Evolutionary conservation across 2,329 filamentous ascomycete genomes (phyloP).

Genomic region (Pseudopithomyces chartarum): DNA sequence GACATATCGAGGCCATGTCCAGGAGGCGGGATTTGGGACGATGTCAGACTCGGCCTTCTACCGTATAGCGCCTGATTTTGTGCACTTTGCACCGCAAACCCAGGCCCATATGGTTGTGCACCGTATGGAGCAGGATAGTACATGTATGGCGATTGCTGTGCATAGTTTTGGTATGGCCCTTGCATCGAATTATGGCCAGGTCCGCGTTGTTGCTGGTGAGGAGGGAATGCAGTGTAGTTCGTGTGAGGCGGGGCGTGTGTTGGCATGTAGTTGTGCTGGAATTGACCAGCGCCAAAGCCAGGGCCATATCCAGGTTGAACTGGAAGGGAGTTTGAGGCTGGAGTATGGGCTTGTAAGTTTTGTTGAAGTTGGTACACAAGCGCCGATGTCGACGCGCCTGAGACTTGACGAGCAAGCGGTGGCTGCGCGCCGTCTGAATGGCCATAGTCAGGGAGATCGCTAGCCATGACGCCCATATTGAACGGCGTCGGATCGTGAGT

Average conservation of each 20-base stretch:
- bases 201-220: conserved; percentile 34
- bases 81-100: conserved; percentile 28
- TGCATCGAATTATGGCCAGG: conserved; percentile 27
- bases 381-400: conserved; percentile 46
- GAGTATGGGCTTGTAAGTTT: conserved; percentile 41
- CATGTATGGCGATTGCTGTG: conserved; percentile 39
- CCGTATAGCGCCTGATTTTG: conserved; percentile 34
- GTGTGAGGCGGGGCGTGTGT: conserved; percentile 29
- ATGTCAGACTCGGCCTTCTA: conserved; percentile 33
- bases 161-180: conserved; percentile 35
- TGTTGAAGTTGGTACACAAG: conserved; percentile 48
- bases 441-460: conserved; percentile 43
- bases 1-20: conserved; percentile 27
- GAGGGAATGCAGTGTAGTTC: conserved; percentile 28
- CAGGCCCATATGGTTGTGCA: conserved; percentile 32
- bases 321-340: conserved; percentile 24
- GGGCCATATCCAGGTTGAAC: conserved; percentile 32
- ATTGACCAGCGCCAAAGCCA: conserved; percentile 32
- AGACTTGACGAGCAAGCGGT: conserved; percentile 35
- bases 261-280: conserved; percentile 34
- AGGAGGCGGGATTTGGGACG: conserved; percentile 20
- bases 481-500: conserved; percentile 34
- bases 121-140: conserved; percentile 43
- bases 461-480: conserved; percentile 45
- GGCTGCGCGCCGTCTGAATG: conserved; percentile 25